Base-by-base conservation (phyloP, 768 basidiomycete genomes). In the Boletus tylopilopsis region DNA sequence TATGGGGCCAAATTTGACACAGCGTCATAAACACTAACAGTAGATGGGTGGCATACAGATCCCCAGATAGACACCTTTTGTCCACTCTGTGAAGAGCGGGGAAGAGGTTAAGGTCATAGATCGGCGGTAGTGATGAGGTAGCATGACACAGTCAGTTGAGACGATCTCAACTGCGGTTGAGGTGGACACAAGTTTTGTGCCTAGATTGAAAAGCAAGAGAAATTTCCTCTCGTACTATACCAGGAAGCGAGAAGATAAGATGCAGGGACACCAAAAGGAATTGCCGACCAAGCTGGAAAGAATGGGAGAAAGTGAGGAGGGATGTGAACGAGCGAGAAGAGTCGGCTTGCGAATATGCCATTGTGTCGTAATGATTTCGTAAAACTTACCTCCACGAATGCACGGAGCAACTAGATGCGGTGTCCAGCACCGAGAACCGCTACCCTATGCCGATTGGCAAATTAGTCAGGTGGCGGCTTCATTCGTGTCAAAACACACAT, bases 21-120 rank as follows among this genome's bases (percentile, higher is more conserved):
- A 39, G 39, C 33, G 53, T 30, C 51, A 47, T 45, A 29, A 35
- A 34, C 29, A 19, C 52, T 64, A 53, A 68, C 25, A 22, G 18
- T 33, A 39, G 30, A 24, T 39, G 42, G 50, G 30, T 41, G 52
- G 25, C 33, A 47, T 49, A 39, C 41, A 75, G 73, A 66, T 62
- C 73, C 56, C 9, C 60, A 66, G 44, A 67, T 73, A 53, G 61
- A 73, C 50, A 46, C 61, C 48, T 52, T 55, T 45, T 75, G 73
- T 46, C 74, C 64, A 27, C 5, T 0, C 0, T 74, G 74, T 33
- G 40, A 33, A 5, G 43, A 55, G 10, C n/a, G 42, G 22, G 53
- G 51, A 35, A 52, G 40, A 39, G 7, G 40, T 22, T 57, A 27
- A 37, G 47, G 47, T 45, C 34, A 8, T 34, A 21, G 35, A 23